A percentile compares a stretch with the other conserved stretches of the same genome.
Evolutionary conservation across 1,139 yeast genomes (phyloP).

Genomic region (Pichia sp.): DNA sequence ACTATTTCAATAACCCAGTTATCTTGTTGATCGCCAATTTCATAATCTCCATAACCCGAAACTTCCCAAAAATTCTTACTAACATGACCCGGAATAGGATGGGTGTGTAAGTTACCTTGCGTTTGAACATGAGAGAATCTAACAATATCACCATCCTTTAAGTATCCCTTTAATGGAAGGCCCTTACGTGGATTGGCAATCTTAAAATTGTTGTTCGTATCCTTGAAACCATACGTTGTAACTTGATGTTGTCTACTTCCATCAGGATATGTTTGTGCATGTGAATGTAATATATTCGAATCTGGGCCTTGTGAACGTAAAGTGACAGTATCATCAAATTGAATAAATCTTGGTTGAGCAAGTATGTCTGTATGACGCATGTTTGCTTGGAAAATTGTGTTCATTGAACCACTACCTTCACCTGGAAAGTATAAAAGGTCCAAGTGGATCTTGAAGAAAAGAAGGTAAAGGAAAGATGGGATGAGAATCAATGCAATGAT

Average conservation of each 20-base stretch:
- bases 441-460: slow-evolving; percentile 81
- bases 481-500: slow-evolving; percentile 63
- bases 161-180: slow-evolving; percentile 19
- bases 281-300: slow-evolving; percentile 73
- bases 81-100: slow-evolving; percentile 48
- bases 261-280: slow-evolving; percentile 62
- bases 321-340: slow-evolving; percentile 61
- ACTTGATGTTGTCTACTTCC: slow-evolving; percentile 76
- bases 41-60: slow-evolving; percentile 62
- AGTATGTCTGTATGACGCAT: slow-evolving; percentile 51
- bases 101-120: slow-evolving; percentile 60
- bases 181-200: slow-evolving; percentile 45
- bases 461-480: slow-evolving; percentile 70
- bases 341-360: slow-evolving; percentile 59
- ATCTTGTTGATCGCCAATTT: slow-evolving; percentile 58
- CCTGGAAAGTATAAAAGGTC: slow-evolving; percentile 72
- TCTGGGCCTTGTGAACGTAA: slow-evolving; percentile 71
- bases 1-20: slow-evolving; percentile 73
- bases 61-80: slow-evolving; percentile 55
- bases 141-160: slow-evolving; percentile 50
- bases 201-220: slow-evolving; percentile 62
- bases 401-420: slow-evolving; percentile 72
- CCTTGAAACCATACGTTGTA: slow-evolving; percentile 75
- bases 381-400: slow-evolving; percentile 69
- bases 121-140: slow-evolving; percentile 56